Percentiles rank a stretch among this genome's conserved stretches.
Evolutionary conservation across 495 filamentous ascomycete species (phyloP).

Genomic region (Sordaria brevicollis): DNA sequence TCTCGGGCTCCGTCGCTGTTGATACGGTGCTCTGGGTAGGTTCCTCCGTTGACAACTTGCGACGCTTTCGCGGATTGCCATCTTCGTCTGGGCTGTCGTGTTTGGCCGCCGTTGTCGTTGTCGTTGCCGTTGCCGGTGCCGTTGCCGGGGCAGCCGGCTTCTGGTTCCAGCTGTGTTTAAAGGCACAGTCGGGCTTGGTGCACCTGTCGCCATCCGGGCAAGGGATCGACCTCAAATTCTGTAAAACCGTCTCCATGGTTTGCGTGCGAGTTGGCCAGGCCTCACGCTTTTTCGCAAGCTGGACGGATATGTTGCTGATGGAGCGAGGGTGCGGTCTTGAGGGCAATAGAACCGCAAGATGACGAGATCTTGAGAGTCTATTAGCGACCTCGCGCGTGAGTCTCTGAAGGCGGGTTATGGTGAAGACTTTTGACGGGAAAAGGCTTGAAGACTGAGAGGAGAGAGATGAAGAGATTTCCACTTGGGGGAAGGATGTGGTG

Average conservation of each 20-base stretch:
- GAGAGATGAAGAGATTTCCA: background rate
- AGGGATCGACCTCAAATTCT: slow-evolving; percentile 51
- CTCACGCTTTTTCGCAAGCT: background rate
- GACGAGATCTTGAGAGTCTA: background rate
- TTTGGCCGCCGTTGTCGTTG: background rate
- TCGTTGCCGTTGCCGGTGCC: background rate
- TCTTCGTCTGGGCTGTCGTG: background rate
- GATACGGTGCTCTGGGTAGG: background rate
- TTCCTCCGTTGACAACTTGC: slow-evolving; percentile 15
- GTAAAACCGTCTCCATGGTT: slow-evolving; percentile 56
- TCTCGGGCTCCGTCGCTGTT: background rate
- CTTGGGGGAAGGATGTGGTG: background rate
- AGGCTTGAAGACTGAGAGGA: background rate
- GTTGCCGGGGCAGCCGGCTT: slow-evolving; percentile 1
- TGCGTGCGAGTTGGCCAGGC: slow-evolving; percentile 4
- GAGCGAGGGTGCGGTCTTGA: background rate
- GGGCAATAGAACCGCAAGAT: background rate
- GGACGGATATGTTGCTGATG: background rate
- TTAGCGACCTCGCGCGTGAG: background rate
- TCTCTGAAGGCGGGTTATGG: background rate
- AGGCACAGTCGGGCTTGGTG: slow-evolving; percentile 28
- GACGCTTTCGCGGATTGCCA: slow-evolving; percentile 20
- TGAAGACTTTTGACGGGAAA: background rate
- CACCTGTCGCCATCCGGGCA: slow-evolving; percentile 51
- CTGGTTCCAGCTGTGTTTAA: slow-evolving; percentile 28